phyloP scores from a whole-genome alignment of 768 basidiomycete genomes.

The Termitomyces sp. region DNA sequence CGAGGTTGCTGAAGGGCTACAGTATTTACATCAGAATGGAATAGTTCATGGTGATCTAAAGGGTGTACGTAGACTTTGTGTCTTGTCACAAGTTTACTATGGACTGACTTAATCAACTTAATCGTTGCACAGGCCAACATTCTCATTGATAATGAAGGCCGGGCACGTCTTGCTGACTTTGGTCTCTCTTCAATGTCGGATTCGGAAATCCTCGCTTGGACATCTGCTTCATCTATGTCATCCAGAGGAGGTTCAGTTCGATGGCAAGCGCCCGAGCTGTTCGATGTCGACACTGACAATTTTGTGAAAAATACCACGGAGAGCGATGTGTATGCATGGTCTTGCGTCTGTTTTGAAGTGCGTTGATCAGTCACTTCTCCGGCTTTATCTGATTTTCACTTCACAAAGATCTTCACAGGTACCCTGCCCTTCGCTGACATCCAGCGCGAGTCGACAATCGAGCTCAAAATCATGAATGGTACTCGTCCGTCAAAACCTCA shows the following conservation, averaged over 20 bases:
- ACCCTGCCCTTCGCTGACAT: not conserved
- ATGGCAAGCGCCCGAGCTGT: slow-evolving; percentile 1
- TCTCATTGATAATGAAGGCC: not conserved
- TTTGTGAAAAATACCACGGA: not conserved
- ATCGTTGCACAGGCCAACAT: not conserved
- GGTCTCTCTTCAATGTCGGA: not conserved
- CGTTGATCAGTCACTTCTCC: not conserved
- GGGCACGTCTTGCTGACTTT: not conserved
- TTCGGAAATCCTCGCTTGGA: not conserved
- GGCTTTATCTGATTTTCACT: too few relatives aligned
- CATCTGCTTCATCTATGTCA: not conserved
- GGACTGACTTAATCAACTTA: too few relatives aligned
- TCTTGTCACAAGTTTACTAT: too few relatives aligned
- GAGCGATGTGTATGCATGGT: slow-evolving; percentile 3
- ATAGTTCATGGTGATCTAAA: not conserved
- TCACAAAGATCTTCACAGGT: slow-evolving; percentile 1
- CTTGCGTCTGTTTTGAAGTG: slow-evolving; percentile 1
- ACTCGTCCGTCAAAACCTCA: not conserved
- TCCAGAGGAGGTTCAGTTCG: not conserved
- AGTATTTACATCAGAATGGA: not conserved
- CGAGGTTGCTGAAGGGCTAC: not conserved
- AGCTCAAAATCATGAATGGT: not conserved
- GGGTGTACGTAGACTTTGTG: not conserved
- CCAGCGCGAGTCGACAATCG: not conserved
- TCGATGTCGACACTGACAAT: not conserved